Evolutionary conservation across 2,329 filamentous ascomycete genomes (phyloP).

Genomic region (Fusarium duplospermum): DNA sequence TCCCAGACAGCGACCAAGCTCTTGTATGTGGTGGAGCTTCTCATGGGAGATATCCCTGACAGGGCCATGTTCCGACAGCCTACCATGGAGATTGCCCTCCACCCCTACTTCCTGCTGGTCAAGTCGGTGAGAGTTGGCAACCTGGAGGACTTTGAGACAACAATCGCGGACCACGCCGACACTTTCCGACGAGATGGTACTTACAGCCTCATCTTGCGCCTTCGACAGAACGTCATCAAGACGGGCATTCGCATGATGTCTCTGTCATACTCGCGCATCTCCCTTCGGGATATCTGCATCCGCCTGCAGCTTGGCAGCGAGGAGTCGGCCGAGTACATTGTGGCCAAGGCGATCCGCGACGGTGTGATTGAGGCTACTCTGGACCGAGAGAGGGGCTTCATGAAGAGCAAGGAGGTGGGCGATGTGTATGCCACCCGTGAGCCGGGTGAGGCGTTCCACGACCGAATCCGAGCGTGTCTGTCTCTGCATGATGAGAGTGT

Average conservation of each 20-base stretch:
- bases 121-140: conserved; percentile 97
- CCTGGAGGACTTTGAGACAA: conserved; percentile 89
- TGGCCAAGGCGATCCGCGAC: conserved; percentile 97
- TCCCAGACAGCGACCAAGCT: conserved; percentile 97
- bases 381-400: conserved; percentile 94
- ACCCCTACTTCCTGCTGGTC: conserved; percentile 93
- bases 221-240: conserved; percentile 99
- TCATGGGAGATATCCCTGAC: conserved; percentile 99
- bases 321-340: conserved; percentile 98
- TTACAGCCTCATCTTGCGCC: conserved; percentile 92
- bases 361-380: conserved; percentile 96
- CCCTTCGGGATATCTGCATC: conserved; percentile 95
- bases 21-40: conserved; percentile 92
- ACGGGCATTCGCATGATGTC: conserved; percentile 99
- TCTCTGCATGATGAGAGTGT: conserved; percentile 96
- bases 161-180: conserved; percentile 82
- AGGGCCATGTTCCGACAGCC: conserved; percentile 93
- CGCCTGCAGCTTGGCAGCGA: conserved; percentile 93
- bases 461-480: conserved; percentile 92
- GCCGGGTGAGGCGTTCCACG: conserved; percentile 96
- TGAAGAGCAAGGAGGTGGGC: conserved; percentile 97
- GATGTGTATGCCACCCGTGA: conserved; percentile 97
- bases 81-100: conserved; percentile 85
- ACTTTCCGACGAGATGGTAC: conserved; percentile 94
- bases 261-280: conserved; percentile 96